These are phyloP conservation scores for Plasmopara viticola DNA, from an alignment of 352 stramenopile species.

Conservation along the genomic window DNA sequence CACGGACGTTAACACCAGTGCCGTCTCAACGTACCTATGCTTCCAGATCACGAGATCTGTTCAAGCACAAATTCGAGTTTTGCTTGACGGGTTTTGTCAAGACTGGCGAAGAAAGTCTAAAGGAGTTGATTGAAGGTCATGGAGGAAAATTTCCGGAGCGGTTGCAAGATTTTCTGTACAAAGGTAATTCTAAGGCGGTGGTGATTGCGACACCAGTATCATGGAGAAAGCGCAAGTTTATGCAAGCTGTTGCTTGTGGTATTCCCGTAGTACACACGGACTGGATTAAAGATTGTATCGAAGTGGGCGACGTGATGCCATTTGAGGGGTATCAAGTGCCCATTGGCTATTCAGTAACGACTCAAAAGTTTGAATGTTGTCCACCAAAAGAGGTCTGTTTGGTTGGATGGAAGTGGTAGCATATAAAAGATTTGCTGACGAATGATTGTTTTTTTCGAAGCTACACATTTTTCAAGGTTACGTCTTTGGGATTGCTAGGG, in stretches of 20 bases:
- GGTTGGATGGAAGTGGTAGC: background rate
- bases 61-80: slow-evolving; percentile 75
- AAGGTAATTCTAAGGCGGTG: slow-evolving; percentile 45
- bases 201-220: slow-evolving; percentile 70
- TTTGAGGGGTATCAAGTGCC: slow-evolving; percentile 70
- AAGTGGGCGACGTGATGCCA: slow-evolving; percentile 35
- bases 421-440: background rate
- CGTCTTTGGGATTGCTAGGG: slow-evolving; percentile 57
- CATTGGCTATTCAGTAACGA: slow-evolving; percentile 55
- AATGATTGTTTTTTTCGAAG: slow-evolving; percentile 18
- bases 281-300: slow-evolving; percentile 67
- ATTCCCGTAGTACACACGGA: slow-evolving; percentile 78
- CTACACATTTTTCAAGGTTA: slow-evolving; percentile 55
- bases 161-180: slow-evolving; percentile 43
- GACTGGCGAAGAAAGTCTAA: slow-evolving; percentile 39
- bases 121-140: slow-evolving; percentile 57
- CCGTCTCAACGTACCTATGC: slow-evolving; percentile 40
- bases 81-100: slow-evolving; percentile 65
- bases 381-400: slow-evolving; percentile 24
- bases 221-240: slow-evolving; percentile 79
- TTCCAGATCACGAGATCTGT: slow-evolving; percentile 50
- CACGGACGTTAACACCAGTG: slow-evolving; percentile 39
- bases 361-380: slow-evolving; percentile 59
- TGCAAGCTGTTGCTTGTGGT: slow-evolving; percentile 70
- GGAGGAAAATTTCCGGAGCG: slow-evolving; percentile 49